Evolutionary conservation across 371 early-diverging fungal genomes (phyloP), one percentile per base, ranked within the genome.

Genomic region (Mucor irregularis): DNA sequence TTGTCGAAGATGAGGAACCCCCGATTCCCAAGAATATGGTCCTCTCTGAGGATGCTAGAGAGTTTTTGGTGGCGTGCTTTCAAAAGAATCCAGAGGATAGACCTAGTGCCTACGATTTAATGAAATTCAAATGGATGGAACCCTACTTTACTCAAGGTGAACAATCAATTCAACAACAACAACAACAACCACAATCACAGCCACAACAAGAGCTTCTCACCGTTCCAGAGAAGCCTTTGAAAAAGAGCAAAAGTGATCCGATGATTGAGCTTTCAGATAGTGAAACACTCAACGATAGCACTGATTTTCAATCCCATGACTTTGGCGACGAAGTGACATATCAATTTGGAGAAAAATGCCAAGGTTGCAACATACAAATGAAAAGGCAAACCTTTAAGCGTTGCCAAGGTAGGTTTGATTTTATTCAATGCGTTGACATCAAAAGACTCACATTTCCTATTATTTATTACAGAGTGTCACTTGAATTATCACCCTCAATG

Each of bases 1-100:
- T 95, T 50, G 96, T 95, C 5, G 93, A 94, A 66, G 95, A 92
- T 58, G 85, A 86, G 39, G 73, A 79, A 47, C 90, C 93, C 19
- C 94, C 95, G 9, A 57, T 95, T 8, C 95, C 95, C 7, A 81
- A 78, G 25, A 81, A 80, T n/a, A 31, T 56, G 16, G 13, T 28
- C 0, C 78, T 93, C 4, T 92, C 94, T 24, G 71, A 74, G 7
- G 88, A 91, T 24, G 82, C 92, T 25, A 65, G 62, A 38, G 84
- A 87, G 48, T 95, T 95, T 63, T 68, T 95, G 56, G 38, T 73
- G 28, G 69, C 64, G 31, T 96, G 96, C 61, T 95, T 96, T 62
- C 80, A 83, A 58, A 93, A 94, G 60, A 82, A 90, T 26, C 90
- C 93, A 1, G 51, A 59, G 0, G 64, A 78, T 16, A 76, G 95